These are phyloP conservation scores for Apiotrichum siamense DNA, from an alignment of 1,284 basidiomycete genomes.

Conservation along the genomic window DNA sequence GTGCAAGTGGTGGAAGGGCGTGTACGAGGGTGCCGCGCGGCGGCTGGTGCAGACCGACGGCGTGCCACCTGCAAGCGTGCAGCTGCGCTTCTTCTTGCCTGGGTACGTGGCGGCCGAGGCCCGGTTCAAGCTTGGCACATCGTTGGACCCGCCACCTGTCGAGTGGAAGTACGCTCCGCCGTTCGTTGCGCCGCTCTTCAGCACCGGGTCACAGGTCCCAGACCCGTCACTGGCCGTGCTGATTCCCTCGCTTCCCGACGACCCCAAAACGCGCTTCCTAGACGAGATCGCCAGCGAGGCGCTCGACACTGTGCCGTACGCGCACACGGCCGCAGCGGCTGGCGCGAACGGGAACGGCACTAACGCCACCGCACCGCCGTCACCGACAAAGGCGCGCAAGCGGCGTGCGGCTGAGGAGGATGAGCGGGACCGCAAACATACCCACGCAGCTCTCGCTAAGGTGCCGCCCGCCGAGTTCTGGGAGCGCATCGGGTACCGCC, in stretches of 20 bases:
- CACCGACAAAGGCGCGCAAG: constrained; percentile 9
- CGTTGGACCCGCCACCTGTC: constrained; percentile 28
- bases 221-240: constrained; percentile 55
- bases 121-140: constrained; percentile 53
- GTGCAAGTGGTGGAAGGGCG: constrained; percentile 86
- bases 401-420: constrained; percentile 43
- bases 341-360: constrained; percentile 41
- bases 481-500: constrained; percentile 89
- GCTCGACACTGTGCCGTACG: constrained; percentile 49
- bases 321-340: constrained; percentile 43
- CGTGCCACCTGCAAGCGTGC: constrained; percentile 36
- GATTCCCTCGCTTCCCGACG: constrained; percentile 84
- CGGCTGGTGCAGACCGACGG: constrained; percentile 37
- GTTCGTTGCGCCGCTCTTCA: constrained; percentile 14
- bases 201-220: no score
- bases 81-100: constrained; percentile 59
- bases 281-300: constrained; percentile 63
- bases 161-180: constrained; percentile 37
- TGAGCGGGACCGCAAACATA: constrained; percentile 37
- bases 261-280: constrained; percentile 85
- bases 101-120: constrained; percentile 68
- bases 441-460: constrained; percentile 45
- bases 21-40: constrained; percentile 57
- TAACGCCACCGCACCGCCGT: background rate
- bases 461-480: constrained; percentile 69